Conservation (phyloP, 176 grass and related monocot species). For the Oryza meyeriana region DNA sequence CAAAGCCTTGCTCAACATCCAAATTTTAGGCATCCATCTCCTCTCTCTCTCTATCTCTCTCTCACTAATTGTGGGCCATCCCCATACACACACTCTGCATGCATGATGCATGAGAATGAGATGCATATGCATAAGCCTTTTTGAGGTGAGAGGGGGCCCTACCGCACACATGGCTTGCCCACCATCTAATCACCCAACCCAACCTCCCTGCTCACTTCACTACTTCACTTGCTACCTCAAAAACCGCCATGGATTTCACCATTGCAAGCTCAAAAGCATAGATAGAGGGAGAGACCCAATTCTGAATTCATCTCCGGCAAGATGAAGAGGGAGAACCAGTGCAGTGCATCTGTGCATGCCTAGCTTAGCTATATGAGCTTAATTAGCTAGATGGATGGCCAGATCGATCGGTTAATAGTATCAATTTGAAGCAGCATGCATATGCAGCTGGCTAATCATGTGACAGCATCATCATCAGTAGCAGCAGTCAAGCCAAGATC, state of each 20-base stretch:
- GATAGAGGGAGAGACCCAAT: too few species aligned
- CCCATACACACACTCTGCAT: background rate
- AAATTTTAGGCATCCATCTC: background rate
- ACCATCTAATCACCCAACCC: constrained; percentile 22
- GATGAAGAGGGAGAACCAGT: background rate
- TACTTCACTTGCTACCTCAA: background rate
- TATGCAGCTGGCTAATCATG: background rate
- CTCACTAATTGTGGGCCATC: background rate
- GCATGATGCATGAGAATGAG: background rate
- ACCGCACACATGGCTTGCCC: constrained; percentile 56
- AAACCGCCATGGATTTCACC: background rate
- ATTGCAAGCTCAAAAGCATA: background rate
- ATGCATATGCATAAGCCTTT: background rate
- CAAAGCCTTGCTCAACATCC: background rate
- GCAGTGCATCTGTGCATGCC: background rate
- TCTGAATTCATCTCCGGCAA: background rate
- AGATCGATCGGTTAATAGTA: background rate
- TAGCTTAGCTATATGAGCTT: too few species aligned
- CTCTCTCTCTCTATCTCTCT: background rate
- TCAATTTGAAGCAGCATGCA: background rate
- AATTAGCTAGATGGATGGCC: too few species aligned
- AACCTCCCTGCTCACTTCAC: background rate
- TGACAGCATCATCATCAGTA: background rate
- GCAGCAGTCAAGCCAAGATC: constrained; percentile 11
- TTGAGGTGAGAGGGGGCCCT: background rate